A percentile compares a stretch with the other conserved stretches of the same genome.
These are phyloP conservation scores for Selaginella moellendorffii DNA, from an alignment of 75 land plant genomes.

Conservation along the genomic window DNA sequence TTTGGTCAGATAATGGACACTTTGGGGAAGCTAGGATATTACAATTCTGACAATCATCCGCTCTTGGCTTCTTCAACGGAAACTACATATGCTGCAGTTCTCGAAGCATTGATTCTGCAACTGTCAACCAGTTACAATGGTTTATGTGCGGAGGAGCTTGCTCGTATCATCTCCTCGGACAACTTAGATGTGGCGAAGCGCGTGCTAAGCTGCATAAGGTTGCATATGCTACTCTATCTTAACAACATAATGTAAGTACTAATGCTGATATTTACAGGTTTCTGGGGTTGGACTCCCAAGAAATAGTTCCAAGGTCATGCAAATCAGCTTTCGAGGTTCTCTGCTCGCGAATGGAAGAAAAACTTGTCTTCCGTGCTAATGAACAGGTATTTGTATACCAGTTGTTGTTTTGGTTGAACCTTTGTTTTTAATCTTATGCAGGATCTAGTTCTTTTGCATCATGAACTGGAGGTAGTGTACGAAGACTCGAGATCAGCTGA, in stretches of 20 bases:
- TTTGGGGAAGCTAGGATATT: conserved; percentile 64
- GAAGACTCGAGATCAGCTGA: conserved; percentile 41
- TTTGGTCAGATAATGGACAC: conserved; percentile 77
- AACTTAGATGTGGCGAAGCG: neutral
- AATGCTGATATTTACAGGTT: conserved; percentile 30
- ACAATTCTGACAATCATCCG: conserved; percentile 38
- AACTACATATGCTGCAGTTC: conserved; percentile 43
- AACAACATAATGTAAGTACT: too few species aligned
- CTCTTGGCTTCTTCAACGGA: conserved; percentile 17
- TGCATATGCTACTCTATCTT: too few species aligned
- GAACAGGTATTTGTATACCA: conserved; percentile 49
- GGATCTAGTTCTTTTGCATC: conserved; percentile 97
- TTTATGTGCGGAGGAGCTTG: conserved; percentile 33
- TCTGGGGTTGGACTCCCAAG: conserved; percentile 56
- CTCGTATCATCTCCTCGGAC: conserved; percentile 19
- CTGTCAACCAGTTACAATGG: conserved; percentile 15
- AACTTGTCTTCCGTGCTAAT: conserved; percentile 41
- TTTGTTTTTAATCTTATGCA: conserved; percentile 14
- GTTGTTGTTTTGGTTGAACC: neutral
- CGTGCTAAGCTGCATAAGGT: conserved; percentile 3
- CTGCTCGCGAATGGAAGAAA: conserved; percentile 82
- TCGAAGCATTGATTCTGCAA: conserved; percentile 32
- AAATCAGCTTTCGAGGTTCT: conserved; percentile 67
- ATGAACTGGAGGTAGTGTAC: conserved; percentile 62
- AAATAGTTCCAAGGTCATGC: conserved; percentile 48